Base-by-base conservation (phyloP, 306 rosid species). In the Prunus padus region DNA sequence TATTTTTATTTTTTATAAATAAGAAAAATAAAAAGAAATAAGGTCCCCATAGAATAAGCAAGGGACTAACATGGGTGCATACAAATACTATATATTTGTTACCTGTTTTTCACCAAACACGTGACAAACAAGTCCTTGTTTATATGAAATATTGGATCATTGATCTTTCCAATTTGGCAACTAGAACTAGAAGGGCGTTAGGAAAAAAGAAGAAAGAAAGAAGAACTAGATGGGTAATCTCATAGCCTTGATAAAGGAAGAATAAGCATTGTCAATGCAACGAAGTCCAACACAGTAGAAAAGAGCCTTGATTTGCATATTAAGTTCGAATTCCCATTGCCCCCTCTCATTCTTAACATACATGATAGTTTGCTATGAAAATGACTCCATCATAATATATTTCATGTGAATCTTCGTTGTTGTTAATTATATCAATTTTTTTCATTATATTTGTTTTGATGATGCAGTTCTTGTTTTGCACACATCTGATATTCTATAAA, bases 61-160 rank as follows among this genome's bases (percentile, higher is more conserved):
- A 7, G 4, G 4, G 46, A 4, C 47, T 33, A 60, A 61, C 33
- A 16, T 77, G 76, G 78, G 14, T 37, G 11, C 9, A 51, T 51
- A 4, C 8, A 18, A 33, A 28, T 50, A 60, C 0, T 25, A 26
- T 1, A 60, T 37, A 26, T 14, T 51, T 67, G 62, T 23, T 26
- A 61, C 65, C 13, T 19, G 20, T 65, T 33, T 54, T 65, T 61
- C 55, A 87, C 86, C 88, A 79, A 84, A 74, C 86, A 82, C 62
- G 70, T 84, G 85, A 77, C 23, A 16, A 69, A 80, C 23, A 16
- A 69, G 30, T 59, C 30, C 59, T 52, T 57, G 65, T 16, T 45
- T 14, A 37, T 3, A 14, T 23, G 65, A 37, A 59, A 16, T 13
- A 37, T 22, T 57, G 66, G 45, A 16, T 45, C 28, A 25, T 44